Evolutionary conservation across 371 early-diverging fungal species (phyloP).

Genomic region (Lichtheimia hyalospora): DNA sequence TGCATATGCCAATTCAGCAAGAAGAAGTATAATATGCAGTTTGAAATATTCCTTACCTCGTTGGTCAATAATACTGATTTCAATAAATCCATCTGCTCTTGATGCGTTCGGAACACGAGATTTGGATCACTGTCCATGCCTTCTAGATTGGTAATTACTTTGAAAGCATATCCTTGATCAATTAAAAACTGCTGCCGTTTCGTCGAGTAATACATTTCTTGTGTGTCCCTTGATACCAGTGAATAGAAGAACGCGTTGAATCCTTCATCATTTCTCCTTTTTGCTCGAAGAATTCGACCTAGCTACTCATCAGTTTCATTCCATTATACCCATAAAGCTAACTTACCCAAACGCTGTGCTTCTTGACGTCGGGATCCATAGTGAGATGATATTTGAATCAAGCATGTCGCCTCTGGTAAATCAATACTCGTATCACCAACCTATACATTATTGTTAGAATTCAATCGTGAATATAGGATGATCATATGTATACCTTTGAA

Average conservation of each 20-base stretch:
- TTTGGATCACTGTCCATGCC: slow-evolving; percentile 75
- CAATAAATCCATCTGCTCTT: slow-evolving; percentile 88
- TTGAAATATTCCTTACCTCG: slow-evolving; percentile 53
- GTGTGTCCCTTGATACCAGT: slow-evolving; percentile 97
- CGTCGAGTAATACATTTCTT: slow-evolving; percentile 99
- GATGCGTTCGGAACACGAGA: slow-evolving; percentile 73
- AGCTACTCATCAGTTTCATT: background rate
- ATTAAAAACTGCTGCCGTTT: slow-evolving; percentile 99
- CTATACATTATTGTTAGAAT: slow-evolving; percentile 4
- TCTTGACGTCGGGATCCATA: slow-evolving; percentile 99
- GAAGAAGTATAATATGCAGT: slow-evolving; percentile 15
- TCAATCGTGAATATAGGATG: too few relatives aligned
- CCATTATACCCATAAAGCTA: background rate
- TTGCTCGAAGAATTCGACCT: slow-evolving; percentile 97
- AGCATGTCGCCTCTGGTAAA: slow-evolving; percentile 98
- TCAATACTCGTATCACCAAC: slow-evolving; percentile 99
- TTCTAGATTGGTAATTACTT: slow-evolving; percentile 86
- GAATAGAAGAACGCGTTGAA: slow-evolving; percentile 99
- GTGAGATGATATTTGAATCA: slow-evolving; percentile 99
- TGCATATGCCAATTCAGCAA: too few relatives aligned
- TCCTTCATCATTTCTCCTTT: slow-evolving; percentile 95
- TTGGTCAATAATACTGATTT: slow-evolving; percentile 84
- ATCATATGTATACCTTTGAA: slow-evolving; percentile 77
- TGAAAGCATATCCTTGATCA: slow-evolving; percentile 99
- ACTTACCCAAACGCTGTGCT: slow-evolving; percentile 93